Conservation (phyloP, 352 stramenopile genomes). For the Phytophthora pseudosyringae region DNA sequence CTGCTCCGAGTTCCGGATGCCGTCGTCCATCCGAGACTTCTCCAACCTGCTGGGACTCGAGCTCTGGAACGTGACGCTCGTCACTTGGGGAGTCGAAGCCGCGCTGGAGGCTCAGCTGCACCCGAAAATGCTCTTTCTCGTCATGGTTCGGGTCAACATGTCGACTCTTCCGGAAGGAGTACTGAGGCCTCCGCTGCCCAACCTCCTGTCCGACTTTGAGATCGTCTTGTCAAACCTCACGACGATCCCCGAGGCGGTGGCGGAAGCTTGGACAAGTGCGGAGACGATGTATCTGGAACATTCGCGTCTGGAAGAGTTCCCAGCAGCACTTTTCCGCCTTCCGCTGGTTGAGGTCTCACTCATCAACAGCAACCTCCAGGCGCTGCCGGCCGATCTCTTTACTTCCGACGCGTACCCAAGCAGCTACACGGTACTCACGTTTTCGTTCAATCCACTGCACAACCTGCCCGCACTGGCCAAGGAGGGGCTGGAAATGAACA, state of each 20-base stretch:
- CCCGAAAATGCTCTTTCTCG: slow-evolving; percentile 35
- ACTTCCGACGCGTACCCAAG: not conserved
- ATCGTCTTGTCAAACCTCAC: slow-evolving; percentile 42
- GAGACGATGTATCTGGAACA: slow-evolving; percentile 7
- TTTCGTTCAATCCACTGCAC: slow-evolving; percentile 9
- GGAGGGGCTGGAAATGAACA: not conserved
- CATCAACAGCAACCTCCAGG: slow-evolving; percentile 2
- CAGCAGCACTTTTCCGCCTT: not conserved
- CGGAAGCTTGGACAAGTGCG: slow-evolving; percentile 23
- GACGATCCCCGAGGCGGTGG: slow-evolving; percentile 25
- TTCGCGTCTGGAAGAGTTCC: not conserved
- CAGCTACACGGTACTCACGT: not conserved
- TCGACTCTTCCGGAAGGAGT: slow-evolving; percentile 40
- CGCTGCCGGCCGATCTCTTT: slow-evolving; percentile 3
- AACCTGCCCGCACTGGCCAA: not conserved
- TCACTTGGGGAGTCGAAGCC: slow-evolving; percentile 37
- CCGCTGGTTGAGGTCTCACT: not conserved
- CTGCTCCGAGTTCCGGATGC: slow-evolving; percentile 41
- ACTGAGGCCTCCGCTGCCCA: slow-evolving; percentile 31
- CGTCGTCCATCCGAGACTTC: slow-evolving; percentile 34
- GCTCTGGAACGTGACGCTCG: slow-evolving; percentile 57
- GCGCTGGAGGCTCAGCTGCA: slow-evolving; percentile 37
- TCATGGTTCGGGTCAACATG: slow-evolving; percentile 52
- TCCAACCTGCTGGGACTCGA: slow-evolving; percentile 55
- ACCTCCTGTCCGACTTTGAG: slow-evolving; percentile 46